Evolutionary conservation across 768 basidiomycete genomes (phyloP).

Genomic region (Galerina sulciceps): DNA sequence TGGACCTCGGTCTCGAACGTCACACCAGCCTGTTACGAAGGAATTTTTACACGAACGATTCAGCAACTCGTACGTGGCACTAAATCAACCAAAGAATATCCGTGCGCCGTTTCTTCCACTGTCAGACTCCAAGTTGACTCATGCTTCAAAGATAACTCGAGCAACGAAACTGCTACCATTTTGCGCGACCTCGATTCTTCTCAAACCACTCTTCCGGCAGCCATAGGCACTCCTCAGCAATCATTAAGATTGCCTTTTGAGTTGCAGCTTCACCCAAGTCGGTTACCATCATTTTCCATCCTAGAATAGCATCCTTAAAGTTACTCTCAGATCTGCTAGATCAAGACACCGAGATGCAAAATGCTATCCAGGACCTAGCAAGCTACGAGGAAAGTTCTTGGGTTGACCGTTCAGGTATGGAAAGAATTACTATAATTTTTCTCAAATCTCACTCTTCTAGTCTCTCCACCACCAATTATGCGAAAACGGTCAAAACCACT

Average conservation of each 20-base stretch:
- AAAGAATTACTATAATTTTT: neutral
- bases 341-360: slow-evolving; percentile 74
- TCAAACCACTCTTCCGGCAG: slow-evolving; percentile 47
- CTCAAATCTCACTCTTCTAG: neutral
- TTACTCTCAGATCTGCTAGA: slow-evolving; percentile 62
- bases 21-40: slow-evolving; percentile 43
- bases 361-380: slow-evolving; percentile 58
- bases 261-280: slow-evolving; percentile 57
- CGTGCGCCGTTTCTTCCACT: slow-evolving; percentile 4
- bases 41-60: slow-evolving; percentile 50
- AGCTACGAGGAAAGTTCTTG: slow-evolving; percentile 49
- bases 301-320: slow-evolving; percentile 11
- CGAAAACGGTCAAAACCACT: neutral
- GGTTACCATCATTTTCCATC: slow-evolving; percentile 41
- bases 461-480: slow-evolving; percentile 2
- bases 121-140: neutral
- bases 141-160: slow-evolving; percentile 30
- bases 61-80: slow-evolving; percentile 16
- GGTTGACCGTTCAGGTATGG: slow-evolving; percentile 17
- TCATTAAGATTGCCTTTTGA: slow-evolving; percentile 58
- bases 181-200: slow-evolving; percentile 43
- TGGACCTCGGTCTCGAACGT: slow-evolving; percentile 38
- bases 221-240: slow-evolving; percentile 59
- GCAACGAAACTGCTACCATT: slow-evolving; percentile 42
- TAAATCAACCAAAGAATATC: neutral